phyloP scores from a whole-genome alignment of 371 early-diverging fungal genomes.

The Rozella allomycis region DNA sequence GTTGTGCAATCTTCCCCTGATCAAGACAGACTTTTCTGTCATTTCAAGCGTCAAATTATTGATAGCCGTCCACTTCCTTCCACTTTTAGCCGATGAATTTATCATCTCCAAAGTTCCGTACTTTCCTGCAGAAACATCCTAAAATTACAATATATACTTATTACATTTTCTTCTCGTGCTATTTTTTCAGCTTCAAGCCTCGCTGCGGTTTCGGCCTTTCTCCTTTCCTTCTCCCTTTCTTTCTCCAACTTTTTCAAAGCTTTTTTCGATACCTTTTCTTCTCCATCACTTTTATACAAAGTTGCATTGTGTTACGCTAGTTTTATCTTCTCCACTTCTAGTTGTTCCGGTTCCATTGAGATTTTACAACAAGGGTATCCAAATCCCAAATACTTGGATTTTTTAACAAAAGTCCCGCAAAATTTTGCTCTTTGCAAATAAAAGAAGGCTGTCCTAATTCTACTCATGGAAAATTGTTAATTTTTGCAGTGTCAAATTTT shows the following conservation, averaged over 20 bases:
- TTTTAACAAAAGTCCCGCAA: no score
- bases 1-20: constrained; percentile 75
- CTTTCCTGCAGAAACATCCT: constrained; percentile 50
- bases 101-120: constrained; percentile 51
- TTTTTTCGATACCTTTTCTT: constrained; percentile 69
- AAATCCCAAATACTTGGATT: no score
- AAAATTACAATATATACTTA: constrained; percentile 2
- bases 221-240: constrained; percentile 63
- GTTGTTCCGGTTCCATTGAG: no score
- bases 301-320: no score
- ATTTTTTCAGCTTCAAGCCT: constrained; percentile 46
- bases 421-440: no score
- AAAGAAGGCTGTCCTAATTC: no score
- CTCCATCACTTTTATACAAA: no score
- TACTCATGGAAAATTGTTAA: no score
- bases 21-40: constrained; percentile 48
- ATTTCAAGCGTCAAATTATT: constrained; percentile 3
- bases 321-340: no score
- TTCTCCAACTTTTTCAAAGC: constrained; percentile 81
- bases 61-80: constrained; percentile 1
- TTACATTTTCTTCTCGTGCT: constrained; percentile 43
- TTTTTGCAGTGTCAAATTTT: no score
- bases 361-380: no score
- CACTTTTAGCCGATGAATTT: constrained; percentile 15
- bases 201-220: constrained; percentile 35